Conservation (phyloP, 164 flowering plant species). For the Umbellularia californica region DNA sequence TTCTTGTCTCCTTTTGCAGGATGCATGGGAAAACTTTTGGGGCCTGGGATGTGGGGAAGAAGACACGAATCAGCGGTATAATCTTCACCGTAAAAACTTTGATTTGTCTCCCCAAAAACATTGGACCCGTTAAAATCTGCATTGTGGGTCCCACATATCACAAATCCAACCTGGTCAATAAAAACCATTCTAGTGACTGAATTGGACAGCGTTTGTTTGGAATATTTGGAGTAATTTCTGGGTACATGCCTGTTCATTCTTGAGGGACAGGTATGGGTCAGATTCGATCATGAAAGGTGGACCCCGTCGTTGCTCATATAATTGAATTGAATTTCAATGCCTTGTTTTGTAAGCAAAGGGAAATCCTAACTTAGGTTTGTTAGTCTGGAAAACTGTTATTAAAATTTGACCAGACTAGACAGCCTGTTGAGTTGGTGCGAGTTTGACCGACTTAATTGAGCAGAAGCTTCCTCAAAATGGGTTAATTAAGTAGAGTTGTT, state of each 20-base stretch:
- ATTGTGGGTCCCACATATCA: background rate
- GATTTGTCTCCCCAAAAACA: background rate
- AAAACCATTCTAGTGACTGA: background rate
- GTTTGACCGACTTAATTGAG: no score
- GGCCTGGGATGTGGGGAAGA: conserved; percentile 74
- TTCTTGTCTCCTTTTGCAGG: conserved; percentile 34
- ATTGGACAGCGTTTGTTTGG: no score
- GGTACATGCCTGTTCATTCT: background rate
- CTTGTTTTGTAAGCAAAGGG: no score
- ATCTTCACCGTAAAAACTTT: conserved; percentile 8
- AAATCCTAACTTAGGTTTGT: no score
- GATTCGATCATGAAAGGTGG: background rate
- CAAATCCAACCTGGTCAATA: background rate
- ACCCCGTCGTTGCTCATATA: no score
- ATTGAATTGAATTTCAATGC: no score
- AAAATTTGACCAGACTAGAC: no score
- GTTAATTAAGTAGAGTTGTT: no score
- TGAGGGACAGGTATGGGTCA: background rate
- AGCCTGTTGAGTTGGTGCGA: no score
- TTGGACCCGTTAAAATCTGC: background rate
- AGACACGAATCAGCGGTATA: conserved; percentile 50
- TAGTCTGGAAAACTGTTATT: no score
- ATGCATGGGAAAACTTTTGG: conserved; percentile 78
- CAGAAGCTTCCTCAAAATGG: no score
- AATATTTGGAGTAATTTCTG: background rate